Percentiles rank a stretch among this genome's conserved stretches.
Conservation (phyloP, 1,284 basidiomycete species). For the Lentinula novae-zelandiae region DNA sequence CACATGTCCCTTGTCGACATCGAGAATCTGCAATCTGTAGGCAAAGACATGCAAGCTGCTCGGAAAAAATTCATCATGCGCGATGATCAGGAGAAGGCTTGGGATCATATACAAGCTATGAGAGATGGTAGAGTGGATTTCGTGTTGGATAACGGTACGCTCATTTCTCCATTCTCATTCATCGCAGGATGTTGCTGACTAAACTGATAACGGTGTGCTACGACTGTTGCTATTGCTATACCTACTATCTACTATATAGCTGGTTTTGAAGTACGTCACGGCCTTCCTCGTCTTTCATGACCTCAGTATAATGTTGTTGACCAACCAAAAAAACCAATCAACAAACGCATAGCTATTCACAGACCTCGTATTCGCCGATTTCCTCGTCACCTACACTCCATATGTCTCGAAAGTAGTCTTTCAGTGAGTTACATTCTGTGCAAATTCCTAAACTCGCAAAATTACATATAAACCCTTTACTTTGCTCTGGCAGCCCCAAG, state of each 20-base stretch:
- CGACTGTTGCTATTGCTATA: not conserved
- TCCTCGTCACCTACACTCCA: conserved; percentile 84
- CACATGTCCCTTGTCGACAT: conserved; percentile 81
- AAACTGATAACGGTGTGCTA: not conserved
- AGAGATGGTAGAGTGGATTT: conserved; percentile 75
- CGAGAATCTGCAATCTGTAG: conserved; percentile 79
- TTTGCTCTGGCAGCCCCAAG: conserved; percentile 59
- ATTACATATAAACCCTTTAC: too few relatives aligned
- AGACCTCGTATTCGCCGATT: conserved; percentile 93
- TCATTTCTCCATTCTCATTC: not conserved
- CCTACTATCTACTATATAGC: conserved; percentile 39
- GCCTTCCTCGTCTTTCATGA: not conserved
- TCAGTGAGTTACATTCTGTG: conserved; percentile 50
- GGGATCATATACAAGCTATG: conserved; percentile 66
- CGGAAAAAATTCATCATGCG: conserved; percentile 78
- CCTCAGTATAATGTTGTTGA: too few relatives aligned
- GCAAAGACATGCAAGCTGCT: conserved; percentile 70
- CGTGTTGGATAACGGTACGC: conserved; percentile 85
- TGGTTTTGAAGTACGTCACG: conserved; percentile 73
- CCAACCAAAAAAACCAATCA: not conserved
- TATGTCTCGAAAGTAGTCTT: conserved; percentile 81
- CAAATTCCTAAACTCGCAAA: too few relatives aligned
- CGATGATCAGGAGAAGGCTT: conserved; percentile 79
- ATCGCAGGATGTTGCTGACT: too few relatives aligned
- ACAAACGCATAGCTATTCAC: conserved; percentile 69